Percentiles rank a stretch among this genome's conserved stretches.
These are phyloP conservation scores for Caryopteris hybrid DNA, from an alignment of 305 asterid genomes.

Conservation along the genomic window DNA sequence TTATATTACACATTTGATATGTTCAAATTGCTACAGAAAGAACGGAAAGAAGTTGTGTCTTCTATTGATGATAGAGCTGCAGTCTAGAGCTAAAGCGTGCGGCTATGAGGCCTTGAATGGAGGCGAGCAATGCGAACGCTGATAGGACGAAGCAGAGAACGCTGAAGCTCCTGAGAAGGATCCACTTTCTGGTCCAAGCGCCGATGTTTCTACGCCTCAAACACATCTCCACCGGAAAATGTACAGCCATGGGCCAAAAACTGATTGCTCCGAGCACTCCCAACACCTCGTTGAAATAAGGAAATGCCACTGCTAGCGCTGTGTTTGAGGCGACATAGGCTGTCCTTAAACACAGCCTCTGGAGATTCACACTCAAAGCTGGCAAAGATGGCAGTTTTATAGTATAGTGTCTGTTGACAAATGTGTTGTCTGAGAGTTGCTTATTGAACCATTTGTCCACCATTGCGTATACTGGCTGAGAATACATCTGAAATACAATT, in stretches of 20 bases:
- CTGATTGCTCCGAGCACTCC: conserved; percentile 54
- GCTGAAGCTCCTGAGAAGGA: conserved; percentile 44
- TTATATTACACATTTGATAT: too few species aligned
- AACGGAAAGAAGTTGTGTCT: too few species aligned
- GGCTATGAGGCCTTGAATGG: conserved; percentile 44
- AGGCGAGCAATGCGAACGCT: conserved; percentile 43
- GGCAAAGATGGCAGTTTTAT: conserved; percentile 45
- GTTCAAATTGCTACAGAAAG: too few species aligned
- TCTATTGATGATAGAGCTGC: not conserved
- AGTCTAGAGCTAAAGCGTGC: conserved; percentile 35
- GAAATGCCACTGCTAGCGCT: conserved; percentile 46
- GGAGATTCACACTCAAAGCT: conserved; percentile 33
- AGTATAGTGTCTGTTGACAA: conserved; percentile 17
- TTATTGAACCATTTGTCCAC: conserved; percentile 41
- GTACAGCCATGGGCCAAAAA: conserved; percentile 61
- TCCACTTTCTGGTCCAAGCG: conserved; percentile 60
- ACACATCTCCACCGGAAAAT: conserved; percentile 70
- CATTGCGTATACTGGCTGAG: conserved; percentile 53
- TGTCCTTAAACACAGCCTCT: conserved; percentile 56
- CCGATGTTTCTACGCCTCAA: conserved; percentile 38
- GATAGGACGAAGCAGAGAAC: conserved; percentile 36
- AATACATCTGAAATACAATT: conserved; percentile 36
- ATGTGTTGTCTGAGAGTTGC: conserved; percentile 21
- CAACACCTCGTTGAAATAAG: conserved; percentile 64
- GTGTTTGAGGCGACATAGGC: conserved; percentile 48